A percentile compares a stretch with the other conserved stretches of the same genome.
These are phyloP conservation scores for Penicillium sp. DNA, from an alignment of 2,329 filamentous ascomycete genomes.

Conservation along the genomic window DNA sequence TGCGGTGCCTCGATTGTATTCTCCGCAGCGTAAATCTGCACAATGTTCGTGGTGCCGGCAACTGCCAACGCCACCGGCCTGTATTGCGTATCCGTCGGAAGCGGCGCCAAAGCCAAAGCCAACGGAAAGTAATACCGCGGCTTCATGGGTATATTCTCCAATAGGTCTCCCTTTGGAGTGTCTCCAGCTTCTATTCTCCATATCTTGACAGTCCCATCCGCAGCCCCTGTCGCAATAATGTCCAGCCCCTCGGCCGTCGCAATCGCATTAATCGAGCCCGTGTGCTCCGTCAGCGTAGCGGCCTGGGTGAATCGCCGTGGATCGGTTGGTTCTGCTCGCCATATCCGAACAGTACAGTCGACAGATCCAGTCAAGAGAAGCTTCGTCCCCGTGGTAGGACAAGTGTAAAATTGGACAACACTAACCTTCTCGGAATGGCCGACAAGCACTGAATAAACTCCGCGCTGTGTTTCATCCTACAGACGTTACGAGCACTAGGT, in stretches of 20 bases:
- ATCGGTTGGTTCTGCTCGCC: slow-evolving; percentile 45
- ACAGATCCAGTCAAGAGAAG: slow-evolving; percentile 80
- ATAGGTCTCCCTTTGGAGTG: slow-evolving; percentile 50
- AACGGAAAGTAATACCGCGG: slow-evolving; percentile 80
- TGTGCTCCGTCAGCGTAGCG: slow-evolving; percentile 67
- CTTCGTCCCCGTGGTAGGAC: slow-evolving; percentile 51
- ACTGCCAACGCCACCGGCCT: slow-evolving; percentile 70
- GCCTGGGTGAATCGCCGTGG: slow-evolving; percentile 45
- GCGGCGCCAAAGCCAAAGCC: slow-evolving; percentile 68
- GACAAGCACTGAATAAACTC: slow-evolving; percentile 69
- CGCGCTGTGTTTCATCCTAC: slow-evolving; percentile 54
- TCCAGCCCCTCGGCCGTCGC: slow-evolving; percentile 51
- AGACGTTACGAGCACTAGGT: slow-evolving; percentile 15
- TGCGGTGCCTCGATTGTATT: slow-evolving; percentile 44
- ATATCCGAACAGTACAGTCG: slow-evolving; percentile 75
- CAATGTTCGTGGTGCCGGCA: slow-evolving; percentile 80
- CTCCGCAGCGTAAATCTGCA: slow-evolving; percentile 76
- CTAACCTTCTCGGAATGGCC: slow-evolving; percentile 84
- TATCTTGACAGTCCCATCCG: slow-evolving; percentile 65
- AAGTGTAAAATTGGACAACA: slow-evolving; percentile 76
- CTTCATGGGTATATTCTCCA: slow-evolving; percentile 73
- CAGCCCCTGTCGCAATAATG: slow-evolving; percentile 64
- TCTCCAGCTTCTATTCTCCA: slow-evolving; percentile 66
- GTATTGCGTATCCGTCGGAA: slow-evolving; percentile 58
- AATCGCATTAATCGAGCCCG: slow-evolving; percentile 73